Evolutionary conservation across 257 asterid species (phyloP).

Genomic region (Datura wrightii): DNA sequence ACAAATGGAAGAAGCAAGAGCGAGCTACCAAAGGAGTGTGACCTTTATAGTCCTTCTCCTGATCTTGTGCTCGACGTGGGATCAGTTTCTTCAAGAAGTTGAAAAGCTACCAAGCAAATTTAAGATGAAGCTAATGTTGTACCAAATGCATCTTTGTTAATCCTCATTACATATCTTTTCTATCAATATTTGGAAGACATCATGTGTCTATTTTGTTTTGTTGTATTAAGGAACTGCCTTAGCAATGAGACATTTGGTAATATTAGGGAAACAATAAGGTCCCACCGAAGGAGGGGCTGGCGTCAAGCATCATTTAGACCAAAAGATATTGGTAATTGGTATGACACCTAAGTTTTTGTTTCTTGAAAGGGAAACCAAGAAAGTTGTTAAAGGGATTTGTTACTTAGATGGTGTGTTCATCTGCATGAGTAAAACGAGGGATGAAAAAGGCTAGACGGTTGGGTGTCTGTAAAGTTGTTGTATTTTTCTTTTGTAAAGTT

Average conservation of each 20-base stretch:
- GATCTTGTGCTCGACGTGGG: conserved; percentile 41
- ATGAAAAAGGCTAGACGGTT: no score
- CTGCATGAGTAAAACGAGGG: neutral
- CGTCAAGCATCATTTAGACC: conserved; percentile 10
- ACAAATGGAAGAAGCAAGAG: conserved; percentile 40
- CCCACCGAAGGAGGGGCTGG: conserved; percentile 21
- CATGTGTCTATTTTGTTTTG: neutral
- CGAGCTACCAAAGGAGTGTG: conserved; percentile 37
- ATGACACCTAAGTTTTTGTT: neutral
- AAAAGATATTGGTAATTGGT: conserved; percentile 15
- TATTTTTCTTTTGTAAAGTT: no score
- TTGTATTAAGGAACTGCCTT: conserved; percentile 15
- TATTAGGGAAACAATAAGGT: conserved; percentile 24
- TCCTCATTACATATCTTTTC: neutral
- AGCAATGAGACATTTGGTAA: conserved; percentile 21
- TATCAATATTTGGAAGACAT: conserved; percentile 16
- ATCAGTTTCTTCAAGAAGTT: conserved; percentile 31
- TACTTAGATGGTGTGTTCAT: neutral
- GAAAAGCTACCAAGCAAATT: conserved; percentile 27
- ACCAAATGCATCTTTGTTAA: conserved; percentile 13
- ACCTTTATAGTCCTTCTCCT: conserved; percentile 45
- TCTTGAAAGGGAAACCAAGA: neutral
- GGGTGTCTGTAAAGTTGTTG: no score
- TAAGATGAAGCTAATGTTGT: conserved; percentile 31
- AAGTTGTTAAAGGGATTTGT: neutral